phyloP scores from a whole-genome alignment of 148 eudicot genomes.

The Amaranthus palmeri region DNA sequence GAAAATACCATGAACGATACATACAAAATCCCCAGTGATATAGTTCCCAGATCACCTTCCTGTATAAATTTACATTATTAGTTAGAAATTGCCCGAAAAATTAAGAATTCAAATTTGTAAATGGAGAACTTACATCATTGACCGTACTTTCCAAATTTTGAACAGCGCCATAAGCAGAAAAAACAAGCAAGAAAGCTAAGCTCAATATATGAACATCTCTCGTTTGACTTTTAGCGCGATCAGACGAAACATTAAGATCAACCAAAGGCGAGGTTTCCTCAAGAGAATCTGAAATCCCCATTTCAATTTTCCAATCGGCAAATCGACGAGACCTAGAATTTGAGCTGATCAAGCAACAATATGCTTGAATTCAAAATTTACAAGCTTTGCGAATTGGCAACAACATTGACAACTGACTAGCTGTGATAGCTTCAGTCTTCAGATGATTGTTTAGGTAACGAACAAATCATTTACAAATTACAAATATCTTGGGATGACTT shows the following conservation, averaged over 20 bases:
- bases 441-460: too few relatives aligned
- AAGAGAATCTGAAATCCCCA: conserved; percentile 19
- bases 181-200: conserved; percentile 73
- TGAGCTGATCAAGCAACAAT: too few relatives aligned
- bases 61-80: conserved; percentile 8
- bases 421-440: too few relatives aligned
- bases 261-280: conserved; percentile 58
- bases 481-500: too few relatives aligned
- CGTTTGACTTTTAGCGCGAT: conserved; percentile 28
- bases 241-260: conserved; percentile 24
- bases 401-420: too few relatives aligned
- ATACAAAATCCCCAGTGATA: conserved; percentile 83
- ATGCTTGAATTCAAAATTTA: too few relatives aligned
- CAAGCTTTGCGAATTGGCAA: too few relatives aligned
- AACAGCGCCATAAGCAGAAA: conserved; percentile 87
- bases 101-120: not conserved
- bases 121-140: conserved; percentile 54
- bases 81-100: not conserved
- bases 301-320: not conserved
- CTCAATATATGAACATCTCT: conserved; percentile 78
- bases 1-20: conserved; percentile 77
- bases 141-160: conserved; percentile 85
- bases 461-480: too few relatives aligned
- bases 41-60: conserved; percentile 85
- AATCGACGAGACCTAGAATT: not conserved